These are phyloP conservation scores for Rhizopus delemar DNA, from an alignment of 371 early-diverging fungal genomes.

Conservation along the genomic window DNA sequence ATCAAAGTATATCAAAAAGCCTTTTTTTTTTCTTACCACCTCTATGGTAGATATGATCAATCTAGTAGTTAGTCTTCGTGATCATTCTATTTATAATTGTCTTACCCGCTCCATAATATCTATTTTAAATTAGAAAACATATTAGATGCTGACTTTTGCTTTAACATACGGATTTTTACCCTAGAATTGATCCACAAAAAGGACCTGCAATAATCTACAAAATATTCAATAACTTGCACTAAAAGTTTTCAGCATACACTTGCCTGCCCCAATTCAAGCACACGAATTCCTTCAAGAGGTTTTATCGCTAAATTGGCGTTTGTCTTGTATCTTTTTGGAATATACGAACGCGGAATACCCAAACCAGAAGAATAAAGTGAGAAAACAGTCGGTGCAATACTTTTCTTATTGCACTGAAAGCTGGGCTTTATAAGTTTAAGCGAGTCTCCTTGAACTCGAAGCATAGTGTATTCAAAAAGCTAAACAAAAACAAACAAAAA, in stretches of 20 bases:
- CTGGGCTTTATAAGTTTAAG: neutral
- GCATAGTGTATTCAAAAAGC: constrained; percentile 3
- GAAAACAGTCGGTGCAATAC: neutral
- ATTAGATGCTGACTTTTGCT: neutral
- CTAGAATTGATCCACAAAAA: constrained; percentile 56
- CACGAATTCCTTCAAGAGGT: constrained; percentile 51
- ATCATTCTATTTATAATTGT: constrained; percentile 1
- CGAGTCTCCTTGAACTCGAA: neutral
- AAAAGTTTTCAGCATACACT: neutral
- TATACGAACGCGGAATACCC: neutral
- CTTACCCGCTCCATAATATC: constrained; percentile 49
- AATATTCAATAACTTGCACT: neutral
- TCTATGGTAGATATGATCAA: too few species aligned
- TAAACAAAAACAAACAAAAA: constrained; percentile 6
- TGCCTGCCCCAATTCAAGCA: constrained; percentile 57
- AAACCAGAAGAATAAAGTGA: neutral
- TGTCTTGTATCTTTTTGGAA: constrained; percentile 10
- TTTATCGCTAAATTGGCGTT: constrained; percentile 8
- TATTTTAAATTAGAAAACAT: constrained; percentile 6
- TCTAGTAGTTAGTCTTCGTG: too few species aligned
- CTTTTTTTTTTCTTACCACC: neutral
- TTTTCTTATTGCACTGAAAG: neutral
- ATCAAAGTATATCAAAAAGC: constrained; percentile 13
- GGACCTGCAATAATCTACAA: constrained; percentile 57
- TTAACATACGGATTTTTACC: constrained; percentile 25